Conservation (phyloP, 225 moss, liverwort and hornwort genomes). For the Polytrichum commune region DNA sequence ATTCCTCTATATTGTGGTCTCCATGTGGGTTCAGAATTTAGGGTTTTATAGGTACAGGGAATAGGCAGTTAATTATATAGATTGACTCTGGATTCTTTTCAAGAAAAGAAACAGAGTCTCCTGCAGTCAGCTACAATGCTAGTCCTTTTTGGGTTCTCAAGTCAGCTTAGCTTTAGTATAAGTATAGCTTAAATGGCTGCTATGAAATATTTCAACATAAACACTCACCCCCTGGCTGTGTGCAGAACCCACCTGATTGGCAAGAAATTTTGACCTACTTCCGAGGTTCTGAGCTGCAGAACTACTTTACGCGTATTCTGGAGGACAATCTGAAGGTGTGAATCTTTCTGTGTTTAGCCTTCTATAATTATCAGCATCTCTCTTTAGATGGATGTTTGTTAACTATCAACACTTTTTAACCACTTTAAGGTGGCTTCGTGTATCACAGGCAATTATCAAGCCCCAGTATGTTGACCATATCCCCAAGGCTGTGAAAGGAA, state of each 20-base stretch:
- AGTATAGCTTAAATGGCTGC: no score
- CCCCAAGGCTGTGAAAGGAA: constrained; percentile 93
- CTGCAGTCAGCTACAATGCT: no score
- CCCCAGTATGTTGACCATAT: constrained; percentile 97
- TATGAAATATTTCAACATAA: no score
- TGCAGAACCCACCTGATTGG: constrained; percentile 94
- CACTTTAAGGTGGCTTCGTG: constrained; percentile 5
- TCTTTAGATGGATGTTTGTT: background rate
- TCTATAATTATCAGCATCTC: background rate
- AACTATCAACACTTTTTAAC: background rate
- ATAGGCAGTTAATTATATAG: no score
- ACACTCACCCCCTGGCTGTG: background rate
- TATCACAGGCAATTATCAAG: constrained; percentile 81
- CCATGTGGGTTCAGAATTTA: background rate
- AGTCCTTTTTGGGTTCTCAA: no score
- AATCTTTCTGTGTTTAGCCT: background rate
- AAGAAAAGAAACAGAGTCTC: no score
- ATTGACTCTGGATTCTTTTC: no score
- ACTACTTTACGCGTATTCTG: constrained; percentile 92
- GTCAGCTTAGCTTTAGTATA: no score
- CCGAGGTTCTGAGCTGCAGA: constrained; percentile 94
- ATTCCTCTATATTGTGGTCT: no score
- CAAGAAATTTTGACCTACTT: constrained; percentile 95
- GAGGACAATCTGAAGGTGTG: constrained; percentile 93
- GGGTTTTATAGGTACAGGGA: background rate